These are phyloP conservation scores for Gilbertella persicaria DNA, from an alignment of 371 early-diverging fungal genomes.

Conservation along the genomic window DNA sequence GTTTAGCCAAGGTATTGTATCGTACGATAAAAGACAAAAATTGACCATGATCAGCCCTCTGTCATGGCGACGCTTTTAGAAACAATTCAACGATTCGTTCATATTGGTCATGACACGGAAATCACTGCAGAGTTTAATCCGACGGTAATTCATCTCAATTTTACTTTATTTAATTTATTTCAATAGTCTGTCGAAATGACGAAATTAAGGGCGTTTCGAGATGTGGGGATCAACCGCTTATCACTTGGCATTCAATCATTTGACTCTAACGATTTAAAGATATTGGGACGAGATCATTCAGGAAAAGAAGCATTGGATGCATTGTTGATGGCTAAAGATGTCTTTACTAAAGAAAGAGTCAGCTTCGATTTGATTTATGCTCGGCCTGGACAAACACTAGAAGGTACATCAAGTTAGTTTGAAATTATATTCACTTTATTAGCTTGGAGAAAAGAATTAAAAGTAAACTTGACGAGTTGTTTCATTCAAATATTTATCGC, in stretches of 20 bases:
- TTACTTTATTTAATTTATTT: background rate
- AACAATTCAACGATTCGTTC: slow-evolving; percentile 34
- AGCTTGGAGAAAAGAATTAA: slow-evolving; percentile 70
- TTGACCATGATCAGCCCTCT: slow-evolving; percentile 2
- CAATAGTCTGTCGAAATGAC: slow-evolving; percentile 51
- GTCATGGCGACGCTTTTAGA: slow-evolving; percentile 35
- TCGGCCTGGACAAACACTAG: slow-evolving; percentile 66
- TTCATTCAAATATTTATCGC: too few species aligned
- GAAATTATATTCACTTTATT: too few species aligned
- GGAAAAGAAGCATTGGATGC: slow-evolving; percentile 60
- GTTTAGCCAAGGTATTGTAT: slow-evolving; percentile 16
- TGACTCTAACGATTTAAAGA: slow-evolving; percentile 48
- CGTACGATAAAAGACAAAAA: background rate
- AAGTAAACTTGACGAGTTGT: too few species aligned
- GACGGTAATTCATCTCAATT: background rate
- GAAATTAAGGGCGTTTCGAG: slow-evolving; percentile 46
- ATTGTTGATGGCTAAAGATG: slow-evolving; percentile 49
- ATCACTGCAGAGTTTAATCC: slow-evolving; percentile 59
- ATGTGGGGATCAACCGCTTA: slow-evolving; percentile 76
- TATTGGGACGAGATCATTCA: slow-evolving; percentile 69
- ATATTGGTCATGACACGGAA: slow-evolving; percentile 48
- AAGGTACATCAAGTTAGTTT: too few species aligned
- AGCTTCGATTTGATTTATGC: slow-evolving; percentile 90
- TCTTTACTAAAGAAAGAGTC: slow-evolving; percentile 65
- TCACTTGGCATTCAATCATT: slow-evolving; percentile 86